Conservation (phyloP, 2,329 filamentous ascomycete species). For the Endoconidiophora laricicola region DNA sequence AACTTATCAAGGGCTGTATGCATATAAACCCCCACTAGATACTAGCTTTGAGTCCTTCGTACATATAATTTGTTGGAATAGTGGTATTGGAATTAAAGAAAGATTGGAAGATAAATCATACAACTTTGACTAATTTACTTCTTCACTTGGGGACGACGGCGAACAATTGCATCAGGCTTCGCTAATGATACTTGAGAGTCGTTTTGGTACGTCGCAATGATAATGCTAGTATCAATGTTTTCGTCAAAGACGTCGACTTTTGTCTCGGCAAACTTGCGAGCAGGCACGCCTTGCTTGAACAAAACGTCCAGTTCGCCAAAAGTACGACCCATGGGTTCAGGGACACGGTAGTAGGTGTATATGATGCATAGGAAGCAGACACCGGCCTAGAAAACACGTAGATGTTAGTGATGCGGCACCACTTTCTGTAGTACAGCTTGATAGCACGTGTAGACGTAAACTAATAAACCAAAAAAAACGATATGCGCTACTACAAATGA, state of each 20-base stretch:
- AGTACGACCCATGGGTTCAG: conserved; percentile 34
- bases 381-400: conserved; percentile 24
- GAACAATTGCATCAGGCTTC: conserved; percentile 6
- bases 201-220: conserved; percentile 10
- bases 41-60: too few relatives aligned
- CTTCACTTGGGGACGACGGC: conserved; percentile 7
- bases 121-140: conserved; percentile 4
- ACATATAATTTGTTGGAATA: too few relatives aligned
- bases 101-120: background rate
- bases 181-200: conserved; percentile 11
- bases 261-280: conserved; percentile 22
- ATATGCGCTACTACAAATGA: background rate
- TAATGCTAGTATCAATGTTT: conserved; percentile 12
- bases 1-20: too few relatives aligned
- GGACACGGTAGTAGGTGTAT: conserved; percentile 35
- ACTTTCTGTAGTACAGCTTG: too few relatives aligned
- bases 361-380: conserved; percentile 27
- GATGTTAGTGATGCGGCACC: background rate
- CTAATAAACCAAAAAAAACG: background rate
- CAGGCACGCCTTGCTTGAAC: conserved; percentile 24
- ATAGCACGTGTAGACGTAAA: too few relatives aligned
- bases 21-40: too few relatives aligned
- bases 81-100: too few relatives aligned
- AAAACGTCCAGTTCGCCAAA: conserved; percentile 29
- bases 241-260: conserved; percentile 14